Conservation (phyloP, 225 moss, liverwort and hornwort genomes). For the Pseudisothecium myosuroides region DNA sequence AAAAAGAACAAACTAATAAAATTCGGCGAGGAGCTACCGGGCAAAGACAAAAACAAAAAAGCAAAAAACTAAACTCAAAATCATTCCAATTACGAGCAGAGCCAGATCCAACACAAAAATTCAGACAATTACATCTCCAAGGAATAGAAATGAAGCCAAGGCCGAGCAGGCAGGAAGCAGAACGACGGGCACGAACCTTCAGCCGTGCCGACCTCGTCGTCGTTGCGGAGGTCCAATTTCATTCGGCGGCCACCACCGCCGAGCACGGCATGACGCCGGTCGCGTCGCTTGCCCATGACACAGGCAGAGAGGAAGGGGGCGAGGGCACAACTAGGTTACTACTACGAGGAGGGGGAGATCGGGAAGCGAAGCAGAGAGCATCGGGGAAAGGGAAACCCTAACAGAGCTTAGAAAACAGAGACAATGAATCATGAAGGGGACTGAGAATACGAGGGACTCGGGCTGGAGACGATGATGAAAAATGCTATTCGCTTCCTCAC, state of each 20-base stretch:
- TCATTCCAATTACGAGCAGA: neutral
- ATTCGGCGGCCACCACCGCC: constrained; percentile 51
- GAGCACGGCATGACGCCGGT: constrained; percentile 42
- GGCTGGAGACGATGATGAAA: neutral
- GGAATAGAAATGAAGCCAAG: neutral
- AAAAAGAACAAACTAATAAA: neutral
- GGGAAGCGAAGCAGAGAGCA: neutral
- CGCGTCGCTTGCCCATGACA: constrained; percentile 54
- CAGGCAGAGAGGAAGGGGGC: neutral
- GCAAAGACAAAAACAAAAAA: neutral
- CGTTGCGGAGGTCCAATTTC: constrained; percentile 52
- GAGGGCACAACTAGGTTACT: neutral
- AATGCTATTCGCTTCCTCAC: neutral
- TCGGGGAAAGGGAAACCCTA: constrained; percentile 5
- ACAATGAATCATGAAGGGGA: too few relatives aligned
- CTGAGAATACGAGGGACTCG: too few relatives aligned
- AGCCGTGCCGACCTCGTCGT: constrained; percentile 25
- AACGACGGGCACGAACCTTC: neutral
- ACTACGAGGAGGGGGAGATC: neutral
- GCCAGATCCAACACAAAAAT: neutral
- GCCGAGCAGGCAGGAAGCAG: neutral
- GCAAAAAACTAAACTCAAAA: neutral
- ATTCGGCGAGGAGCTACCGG: neutral
- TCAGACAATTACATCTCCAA: neutral
- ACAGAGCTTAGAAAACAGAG: neutral